Base-by-base conservation (phyloP, 805 yeast genomes). In the Yamadazyma laniorum region DNA sequence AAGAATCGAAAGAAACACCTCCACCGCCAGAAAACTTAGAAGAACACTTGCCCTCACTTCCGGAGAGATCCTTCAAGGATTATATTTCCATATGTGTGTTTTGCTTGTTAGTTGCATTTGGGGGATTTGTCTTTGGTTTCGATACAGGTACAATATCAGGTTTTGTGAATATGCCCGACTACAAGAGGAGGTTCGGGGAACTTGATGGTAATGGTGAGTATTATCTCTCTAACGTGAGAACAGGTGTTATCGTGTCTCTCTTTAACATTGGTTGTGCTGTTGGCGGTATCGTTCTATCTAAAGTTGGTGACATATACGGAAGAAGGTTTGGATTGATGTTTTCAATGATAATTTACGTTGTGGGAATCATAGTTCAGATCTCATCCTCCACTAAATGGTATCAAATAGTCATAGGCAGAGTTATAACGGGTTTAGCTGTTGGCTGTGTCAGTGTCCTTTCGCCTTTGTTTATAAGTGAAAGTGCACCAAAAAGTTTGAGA, bases 111-210 rank as follows among this genome's bases (percentile, higher is more conserved):
- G 76, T 82, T 47, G 85, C 87, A 22, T 82, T 82, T 46, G 88
- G 87, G 65, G 90, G 89, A 32, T 82, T 78, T 56, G 81, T 82
- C 31, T 82, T 80, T 53, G 89, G 89, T 43, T 82, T 82, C 74
- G 89, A 82, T 66, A 82, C 86, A 35, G 89, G 88, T 66, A 80
- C 88, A 47, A 76, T 81, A 59, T 79, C 85, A 28, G 87, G 87
- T 48, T 78, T 82, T 51, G 78, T 80, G 34, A 77, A 77, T 55
- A 77, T 81, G 80, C 50, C 67, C n/a, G 78, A 79, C 45, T 82
- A 74, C 59, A 54, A 62, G 36, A 40, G 47, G 14, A 64, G 80
- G 50, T 80, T 80, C 48, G 87, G 85, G 53, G 60, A 66, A 44
- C 16, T 45, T 3, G 46, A 63, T 40, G 34, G 55, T 5, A 53